Conservation (phyloP, 805 yeast genomes). For the Kluyveromyces aestuarii region DNA sequence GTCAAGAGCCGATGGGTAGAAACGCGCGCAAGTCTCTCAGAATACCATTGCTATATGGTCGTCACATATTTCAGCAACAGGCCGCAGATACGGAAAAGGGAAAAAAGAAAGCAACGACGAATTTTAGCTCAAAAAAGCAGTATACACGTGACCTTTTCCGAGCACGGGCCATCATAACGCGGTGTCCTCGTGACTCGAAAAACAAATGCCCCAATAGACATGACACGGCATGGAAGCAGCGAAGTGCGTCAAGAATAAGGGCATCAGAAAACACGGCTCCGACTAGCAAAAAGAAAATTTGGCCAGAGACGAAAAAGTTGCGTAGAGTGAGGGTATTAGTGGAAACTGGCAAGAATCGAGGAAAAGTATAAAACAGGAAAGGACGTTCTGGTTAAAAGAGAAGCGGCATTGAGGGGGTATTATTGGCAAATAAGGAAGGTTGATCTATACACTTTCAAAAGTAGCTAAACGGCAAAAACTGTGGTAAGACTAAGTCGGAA, state of each 20-base stretch:
- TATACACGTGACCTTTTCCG: neutral
- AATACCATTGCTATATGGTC: neutral
- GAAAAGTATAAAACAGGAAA: neutral
- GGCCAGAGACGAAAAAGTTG: neutral
- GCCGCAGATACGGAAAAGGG: neutral
- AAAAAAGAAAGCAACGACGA: neutral
- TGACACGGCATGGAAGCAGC: neutral
- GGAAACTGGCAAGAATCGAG: neutral
- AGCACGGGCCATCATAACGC: neutral
- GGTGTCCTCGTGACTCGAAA: neutral
- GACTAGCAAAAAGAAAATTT: neutral
- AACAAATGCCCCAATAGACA: neutral
- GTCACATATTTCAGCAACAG: neutral
- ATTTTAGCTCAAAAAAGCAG: neutral
- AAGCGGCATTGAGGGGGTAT: neutral
- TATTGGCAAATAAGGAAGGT: neutral
- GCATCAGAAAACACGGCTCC: neutral
- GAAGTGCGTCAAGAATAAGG: neutral
- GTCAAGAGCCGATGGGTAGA: neutral
- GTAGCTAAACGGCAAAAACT: neutral
- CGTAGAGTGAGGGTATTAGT: neutral
- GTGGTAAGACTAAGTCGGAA: neutral
- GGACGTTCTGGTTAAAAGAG: neutral
- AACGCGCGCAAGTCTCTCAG: neutral
- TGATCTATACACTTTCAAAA: neutral